Evolutionary conservation across 169 alveolate species (phyloP).

Genomic region (Plasmodium reichenowi): DNA sequence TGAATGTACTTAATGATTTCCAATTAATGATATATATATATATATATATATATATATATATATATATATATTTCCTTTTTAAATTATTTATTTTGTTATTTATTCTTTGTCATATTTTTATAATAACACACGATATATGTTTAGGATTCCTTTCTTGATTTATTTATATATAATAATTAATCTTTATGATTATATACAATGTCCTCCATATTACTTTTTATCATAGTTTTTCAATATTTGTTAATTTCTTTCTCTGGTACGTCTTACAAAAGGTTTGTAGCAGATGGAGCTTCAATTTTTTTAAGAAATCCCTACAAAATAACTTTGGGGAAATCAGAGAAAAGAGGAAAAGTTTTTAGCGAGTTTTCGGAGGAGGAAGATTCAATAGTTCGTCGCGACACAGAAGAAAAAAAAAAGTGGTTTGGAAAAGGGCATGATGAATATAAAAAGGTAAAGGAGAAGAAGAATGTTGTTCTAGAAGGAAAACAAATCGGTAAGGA

Average conservation of each 20-base stretch:
- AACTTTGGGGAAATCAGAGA: not conserved
- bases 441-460: not conserved
- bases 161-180: too few species aligned
- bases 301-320: constrained; percentile 11
- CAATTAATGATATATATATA: too few species aligned
- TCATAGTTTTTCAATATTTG: not conserved
- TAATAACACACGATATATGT: too few species aligned
- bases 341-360: constrained; percentile 3
- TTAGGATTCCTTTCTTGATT: too few species aligned
- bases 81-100: too few species aligned
- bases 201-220: not conserved
- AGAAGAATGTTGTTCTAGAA: not conserved
- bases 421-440: not conserved
- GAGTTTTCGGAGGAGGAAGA: not conserved
- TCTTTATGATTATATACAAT: not conserved
- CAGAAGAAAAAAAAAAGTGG: not conserved
- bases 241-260: not conserved
- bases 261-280: not conserved
- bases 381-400: not conserved
- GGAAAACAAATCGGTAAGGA: not conserved
- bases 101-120: too few species aligned
- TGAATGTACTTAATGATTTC: too few species aligned
- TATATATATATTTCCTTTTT: too few species aligned
- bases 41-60: too few species aligned
- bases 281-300: not conserved